These are phyloP conservation scores for Metschnikowia proteae DNA, from an alignment of 805 yeast species.

Conservation along the genomic window DNA sequence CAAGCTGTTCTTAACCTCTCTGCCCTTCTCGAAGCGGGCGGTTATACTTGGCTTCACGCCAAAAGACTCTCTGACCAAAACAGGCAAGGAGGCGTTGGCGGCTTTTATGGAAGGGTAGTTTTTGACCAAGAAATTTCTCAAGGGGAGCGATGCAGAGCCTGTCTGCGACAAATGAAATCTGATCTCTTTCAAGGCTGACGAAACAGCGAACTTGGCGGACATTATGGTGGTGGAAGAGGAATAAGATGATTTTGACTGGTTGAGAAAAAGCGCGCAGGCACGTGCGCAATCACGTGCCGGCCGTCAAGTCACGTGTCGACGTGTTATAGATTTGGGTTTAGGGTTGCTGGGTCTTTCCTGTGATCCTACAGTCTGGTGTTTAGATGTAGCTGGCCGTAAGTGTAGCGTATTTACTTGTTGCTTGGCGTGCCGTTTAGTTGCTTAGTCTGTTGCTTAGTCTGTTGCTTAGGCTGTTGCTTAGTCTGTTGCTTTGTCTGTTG, in stretches of 20 bases:
- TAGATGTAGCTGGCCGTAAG: too few species aligned
- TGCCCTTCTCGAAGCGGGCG: constrained; percentile 46
- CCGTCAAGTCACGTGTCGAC: too few species aligned
- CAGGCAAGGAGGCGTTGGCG: constrained; percentile 62
- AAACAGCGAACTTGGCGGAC: constrained; percentile 41
- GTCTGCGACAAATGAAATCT: constrained; percentile 79
- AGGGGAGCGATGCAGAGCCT: constrained; percentile 65
- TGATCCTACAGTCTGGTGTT: too few species aligned
- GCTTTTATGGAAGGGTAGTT: constrained; percentile 63
- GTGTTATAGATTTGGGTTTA: too few species aligned
- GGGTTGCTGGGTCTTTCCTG: too few species aligned
- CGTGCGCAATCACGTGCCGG: constrained; percentile 4
- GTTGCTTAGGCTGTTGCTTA: too few species aligned
- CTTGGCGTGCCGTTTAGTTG: too few species aligned
- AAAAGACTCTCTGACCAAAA: constrained; percentile 71
- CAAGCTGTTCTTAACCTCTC: constrained; percentile 34
- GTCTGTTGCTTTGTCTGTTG: too few species aligned
- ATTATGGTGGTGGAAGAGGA: constrained; percentile 17
- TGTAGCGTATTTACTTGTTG: too few species aligned
- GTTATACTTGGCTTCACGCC: constrained; percentile 71
- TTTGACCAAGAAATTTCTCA: constrained; percentile 60
- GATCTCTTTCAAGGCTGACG: constrained; percentile 67
- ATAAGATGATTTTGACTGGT: constrained; percentile 16
- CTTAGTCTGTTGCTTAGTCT: too few species aligned
- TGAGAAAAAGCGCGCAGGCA: constrained; percentile 13